A percentile compares a stretch with the other conserved stretches of the same genome.
Evolutionary conservation across 208 protist species (phyloP).

Genomic region (Phytomonas sp.): DNA sequence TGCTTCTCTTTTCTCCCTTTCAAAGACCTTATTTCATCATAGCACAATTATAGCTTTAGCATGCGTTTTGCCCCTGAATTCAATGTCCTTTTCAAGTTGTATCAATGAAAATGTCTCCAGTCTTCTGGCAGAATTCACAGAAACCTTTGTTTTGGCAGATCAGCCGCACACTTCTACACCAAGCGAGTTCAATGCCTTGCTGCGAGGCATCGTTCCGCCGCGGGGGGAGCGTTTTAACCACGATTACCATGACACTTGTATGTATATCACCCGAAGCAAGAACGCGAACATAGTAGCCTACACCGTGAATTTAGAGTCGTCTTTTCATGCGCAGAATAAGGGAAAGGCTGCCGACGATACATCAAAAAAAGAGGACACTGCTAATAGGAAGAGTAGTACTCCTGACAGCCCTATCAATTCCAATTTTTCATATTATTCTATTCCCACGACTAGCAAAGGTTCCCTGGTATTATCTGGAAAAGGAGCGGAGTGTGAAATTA

Average conservation of each 20-base stretch:
- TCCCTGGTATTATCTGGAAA: constrained; percentile 21
- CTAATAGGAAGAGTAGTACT: too few relatives aligned
- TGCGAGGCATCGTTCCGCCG: constrained; percentile 26
- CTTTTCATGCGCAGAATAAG: background rate
- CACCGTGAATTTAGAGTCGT: constrained; percentile 30
- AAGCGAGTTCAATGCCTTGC: constrained; percentile 26
- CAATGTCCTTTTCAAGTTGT: too few relatives aligned
- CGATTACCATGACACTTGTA: constrained; percentile 68
- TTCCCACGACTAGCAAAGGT: constrained; percentile 10
- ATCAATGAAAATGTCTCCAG: too few relatives aligned
- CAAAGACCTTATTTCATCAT: too few relatives aligned
- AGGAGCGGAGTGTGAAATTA: constrained; percentile 22
- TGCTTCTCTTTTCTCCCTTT: too few relatives aligned
- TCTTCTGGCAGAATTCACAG: too few relatives aligned
- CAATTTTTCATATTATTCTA: background rate
- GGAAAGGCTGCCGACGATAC: too few relatives aligned
- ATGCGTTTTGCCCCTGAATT: too few relatives aligned
- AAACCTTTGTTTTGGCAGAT: too few relatives aligned
- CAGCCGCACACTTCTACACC: constrained; percentile 2
- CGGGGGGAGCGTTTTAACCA: constrained; percentile 53
- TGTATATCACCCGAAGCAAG: constrained; percentile 76
- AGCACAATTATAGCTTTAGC: too few relatives aligned
- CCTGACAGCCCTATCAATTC: background rate
- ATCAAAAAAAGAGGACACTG: too few relatives aligned
- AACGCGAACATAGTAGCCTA: constrained; percentile 77